Evolutionary conservation across 2,329 filamentous ascomycete species (phyloP), one percentile per base, ranked within the genome.

Genomic region (Xylogone sp.): DNA sequence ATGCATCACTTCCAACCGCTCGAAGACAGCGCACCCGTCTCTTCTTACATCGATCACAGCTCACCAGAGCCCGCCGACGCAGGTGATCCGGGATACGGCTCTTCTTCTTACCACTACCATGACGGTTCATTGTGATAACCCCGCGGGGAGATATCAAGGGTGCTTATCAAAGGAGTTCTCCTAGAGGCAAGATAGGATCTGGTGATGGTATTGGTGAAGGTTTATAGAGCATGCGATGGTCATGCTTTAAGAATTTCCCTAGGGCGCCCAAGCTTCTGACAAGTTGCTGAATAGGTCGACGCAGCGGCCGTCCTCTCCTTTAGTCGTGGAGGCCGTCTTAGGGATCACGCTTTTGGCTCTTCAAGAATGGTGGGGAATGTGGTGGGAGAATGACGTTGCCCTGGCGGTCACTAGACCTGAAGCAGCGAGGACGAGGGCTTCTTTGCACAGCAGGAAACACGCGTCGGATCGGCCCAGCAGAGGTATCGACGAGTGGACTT

Each of bases 21-120:
- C 66, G 65, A 13, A 64, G 56, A 48, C 68, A 70, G 8, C 68
- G 67, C 48, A 68, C 67, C 43, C 68, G 58, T 45, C 67, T 56
- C 52, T 65, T 66, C 56, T 69, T 70, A 55, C 68, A 70, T 19
- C 65, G 62, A 49, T 70, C 68, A 48, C 68, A 70, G 48, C 66
- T 68, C 19, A 69, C 63, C 31, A 68, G 60, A 16, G 66, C 64
- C 45, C 68, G 56, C 50, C 68, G 62, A n/a, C 68, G 59, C 21
- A 68, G 61, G 29, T 68, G 62, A 22, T 60, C 63, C 2, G 68
- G 66, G 34, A 69, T 65, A 18, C 68, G 65, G 8, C 64, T 60
- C 58, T 63, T 48, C 55, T 62, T 62, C 50, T 62, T 65, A 19
- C 34, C 34, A 39, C 34, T 39, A 16, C 34, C 34, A 18, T 39